Evolutionary conservation across 2,329 filamentous ascomycete species (phyloP), one percentile per base, ranked within the genome.

Genomic region (Calonectria montana): DNA sequence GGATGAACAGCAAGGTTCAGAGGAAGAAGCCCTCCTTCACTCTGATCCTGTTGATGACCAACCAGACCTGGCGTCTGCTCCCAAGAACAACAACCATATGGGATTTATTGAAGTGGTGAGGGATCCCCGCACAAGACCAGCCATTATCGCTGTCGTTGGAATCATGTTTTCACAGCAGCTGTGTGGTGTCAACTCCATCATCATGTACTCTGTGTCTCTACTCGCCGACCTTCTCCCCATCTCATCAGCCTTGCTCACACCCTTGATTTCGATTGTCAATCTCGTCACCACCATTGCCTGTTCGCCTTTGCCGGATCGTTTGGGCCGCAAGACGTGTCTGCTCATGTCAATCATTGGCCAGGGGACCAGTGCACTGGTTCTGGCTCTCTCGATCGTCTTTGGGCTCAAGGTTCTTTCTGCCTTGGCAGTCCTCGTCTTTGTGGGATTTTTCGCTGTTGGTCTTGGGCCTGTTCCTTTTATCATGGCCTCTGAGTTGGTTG

Each of bases 181-280:
- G 43, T 96, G 94, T 70, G 96, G 95, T 57, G 96, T 98, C 85
- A 98, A 99, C 88, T 96, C 94, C 70, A 96, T 98, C 80, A 94
- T 98, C 84, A 98, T 99, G 96, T 99, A 99, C 84, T 97, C 96
- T 2, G 97, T 98, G 7, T 95, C 94, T 0, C 91, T 99, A 1
- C 89, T 99, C 16, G 91, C 93, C 37, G 91, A 92, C 74, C 89
- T 98, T 2, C 89, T 99, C 0, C 93, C 94, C 4, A 91, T 95
- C 57, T 95, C 92, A 73, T 96, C 96, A 0, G 93, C 93, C 0
- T 85, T 97, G 1, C 88, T 99, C 65, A 97, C 96, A 67, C 96
- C 98, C 72, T 85, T 94, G 67, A 95, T 98, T 71, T 98, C 95
- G 0, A 88, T 91, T 15, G 90, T 98, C 80, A 98, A 98, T 83